Evolutionary conservation across 2,329 filamentous ascomycete species (phyloP).

Genomic region (Trematosphaeria pertusa): DNA sequence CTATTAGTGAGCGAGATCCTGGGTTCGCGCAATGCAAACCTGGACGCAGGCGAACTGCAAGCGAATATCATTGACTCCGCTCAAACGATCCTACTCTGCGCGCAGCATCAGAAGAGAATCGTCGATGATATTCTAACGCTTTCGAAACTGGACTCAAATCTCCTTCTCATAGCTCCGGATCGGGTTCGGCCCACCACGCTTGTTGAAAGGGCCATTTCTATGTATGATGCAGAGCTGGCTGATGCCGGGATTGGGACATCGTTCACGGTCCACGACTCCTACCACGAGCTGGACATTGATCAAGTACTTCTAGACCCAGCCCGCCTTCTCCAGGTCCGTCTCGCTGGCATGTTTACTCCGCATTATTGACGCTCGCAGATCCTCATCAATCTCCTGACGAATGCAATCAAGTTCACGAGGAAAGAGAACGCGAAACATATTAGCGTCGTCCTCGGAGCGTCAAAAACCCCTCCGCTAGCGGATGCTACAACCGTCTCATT

Average conservation of each 20-base stretch:
- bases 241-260: constrained; percentile 36
- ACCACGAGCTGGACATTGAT: constrained; percentile 43
- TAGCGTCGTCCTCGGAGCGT: constrained; percentile 47
- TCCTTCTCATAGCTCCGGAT: constrained; percentile 46
- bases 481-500: constrained; percentile 23
- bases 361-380: constrained; percentile 38
- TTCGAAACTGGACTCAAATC: constrained; percentile 40
- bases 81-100: constrained; percentile 51
- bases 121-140: constrained; percentile 45
- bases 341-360: no score
- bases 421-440: constrained; percentile 43
- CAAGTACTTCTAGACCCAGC: constrained; percentile 54
- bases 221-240: constrained; percentile 48
- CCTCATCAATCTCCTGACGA: constrained; percentile 52
- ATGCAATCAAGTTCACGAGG: constrained; percentile 56
- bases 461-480: constrained; percentile 37
- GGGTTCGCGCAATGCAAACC: no score
- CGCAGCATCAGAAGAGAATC: constrained; percentile 44
- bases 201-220: constrained; percentile 42
- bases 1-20: no score
- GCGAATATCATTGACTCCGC: constrained; percentile 42
- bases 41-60: constrained; percentile 21
- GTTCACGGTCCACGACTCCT: constrained; percentile 44
- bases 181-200: constrained; percentile 45
- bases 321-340: no score